Conservation (phyloP, 352 stramenopile genomes). For the Phytophthora citricola region DNA sequence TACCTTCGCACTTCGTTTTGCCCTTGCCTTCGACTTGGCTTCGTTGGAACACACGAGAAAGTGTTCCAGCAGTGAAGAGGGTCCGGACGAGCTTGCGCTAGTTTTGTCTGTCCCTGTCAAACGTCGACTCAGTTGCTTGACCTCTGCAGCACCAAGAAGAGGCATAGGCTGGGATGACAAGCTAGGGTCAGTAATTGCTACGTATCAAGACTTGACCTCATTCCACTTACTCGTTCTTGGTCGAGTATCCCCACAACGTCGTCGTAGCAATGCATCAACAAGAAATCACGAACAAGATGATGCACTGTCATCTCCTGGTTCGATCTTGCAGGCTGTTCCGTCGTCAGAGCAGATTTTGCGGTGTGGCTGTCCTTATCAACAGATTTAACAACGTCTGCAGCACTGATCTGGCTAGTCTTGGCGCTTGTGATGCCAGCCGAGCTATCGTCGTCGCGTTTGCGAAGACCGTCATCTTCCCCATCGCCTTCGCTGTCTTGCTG, state of each 20-base stretch:
- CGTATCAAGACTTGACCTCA: background rate
- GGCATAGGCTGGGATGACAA: slow-evolving; percentile 23
- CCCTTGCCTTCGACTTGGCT: slow-evolving; percentile 16
- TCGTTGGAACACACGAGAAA: slow-evolving; percentile 44
- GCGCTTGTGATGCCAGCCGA: slow-evolving; percentile 3
- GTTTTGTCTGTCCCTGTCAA: slow-evolving; percentile 12
- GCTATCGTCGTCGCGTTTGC: slow-evolving; percentile 6
- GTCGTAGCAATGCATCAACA: slow-evolving; percentile 49
- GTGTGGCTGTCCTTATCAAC: background rate
- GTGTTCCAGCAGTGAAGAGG: slow-evolving; percentile 39
- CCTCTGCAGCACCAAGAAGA: slow-evolving; percentile 17
- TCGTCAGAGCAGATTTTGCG: background rate
- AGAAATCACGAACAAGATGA: slow-evolving; percentile 70
- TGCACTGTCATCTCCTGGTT: slow-evolving; percentile 44
- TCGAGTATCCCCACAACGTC: slow-evolving; percentile 53
- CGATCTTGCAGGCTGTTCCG: background rate
- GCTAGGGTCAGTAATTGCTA: slow-evolving; percentile 3
- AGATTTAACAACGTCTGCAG: slow-evolving; percentile 30
- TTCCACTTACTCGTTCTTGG: slow-evolving; percentile 42
- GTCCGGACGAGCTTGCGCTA: background rate
- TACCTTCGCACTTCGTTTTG: slow-evolving; percentile 26
- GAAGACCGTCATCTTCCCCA: background rate
- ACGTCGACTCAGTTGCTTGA: slow-evolving; percentile 27
- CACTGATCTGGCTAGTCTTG: slow-evolving; percentile 41
- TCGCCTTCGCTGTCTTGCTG: slow-evolving; percentile 25